Percentiles rank a stretch among this genome's conserved stretches.
These are phyloP conservation scores for Sambucus nigra DNA, from an alignment of 129 eudicot genomes.

Conservation along the genomic window DNA sequence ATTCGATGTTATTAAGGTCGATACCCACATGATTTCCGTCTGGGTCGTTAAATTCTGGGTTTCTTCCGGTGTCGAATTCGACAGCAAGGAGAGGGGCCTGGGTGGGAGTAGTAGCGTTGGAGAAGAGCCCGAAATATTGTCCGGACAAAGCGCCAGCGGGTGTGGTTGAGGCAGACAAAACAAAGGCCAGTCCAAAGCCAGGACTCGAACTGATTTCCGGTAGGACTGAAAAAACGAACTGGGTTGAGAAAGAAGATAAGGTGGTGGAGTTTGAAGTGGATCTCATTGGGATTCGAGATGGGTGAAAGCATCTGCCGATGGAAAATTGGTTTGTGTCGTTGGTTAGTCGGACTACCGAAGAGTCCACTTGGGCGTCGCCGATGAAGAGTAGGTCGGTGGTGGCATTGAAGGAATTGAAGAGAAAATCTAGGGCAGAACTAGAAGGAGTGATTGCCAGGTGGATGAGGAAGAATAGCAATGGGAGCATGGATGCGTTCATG, in stretches of 20 bases:
- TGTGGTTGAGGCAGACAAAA: constrained; percentile 32
- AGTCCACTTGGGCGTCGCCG: constrained; percentile 53
- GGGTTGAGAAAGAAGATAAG: constrained; percentile 45
- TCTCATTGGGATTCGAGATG: constrained; percentile 25
- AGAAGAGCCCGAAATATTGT: constrained; percentile 58
- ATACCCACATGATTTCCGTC: constrained; percentile 56
- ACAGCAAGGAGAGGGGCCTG: constrained; percentile 46
- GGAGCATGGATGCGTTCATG: constrained; percentile 16
- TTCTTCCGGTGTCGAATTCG: constrained; percentile 59
- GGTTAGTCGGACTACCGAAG: constrained; percentile 53
- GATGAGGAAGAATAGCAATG: background rate
- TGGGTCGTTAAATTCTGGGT: constrained; percentile 45
- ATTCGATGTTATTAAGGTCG: constrained; percentile 43
- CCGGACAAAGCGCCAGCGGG: constrained; percentile 39
- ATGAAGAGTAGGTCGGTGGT: constrained; percentile 20
- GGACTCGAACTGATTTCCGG: constrained; percentile 50
- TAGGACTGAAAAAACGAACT: constrained; percentile 52
- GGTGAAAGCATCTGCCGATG: constrained; percentile 51
- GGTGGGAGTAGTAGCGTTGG: constrained; percentile 8
- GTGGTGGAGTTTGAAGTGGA: constrained; percentile 19
- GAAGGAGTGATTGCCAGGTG: constrained; percentile 12
- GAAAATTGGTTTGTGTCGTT: constrained; percentile 56
- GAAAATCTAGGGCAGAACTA: constrained; percentile 46
- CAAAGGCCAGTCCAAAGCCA: constrained; percentile 61
- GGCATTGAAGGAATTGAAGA: constrained; percentile 51